These are phyloP conservation scores for Lactarius akahatsu DNA, from an alignment of 768 basidiomycete species.

Conservation along the genomic window DNA sequence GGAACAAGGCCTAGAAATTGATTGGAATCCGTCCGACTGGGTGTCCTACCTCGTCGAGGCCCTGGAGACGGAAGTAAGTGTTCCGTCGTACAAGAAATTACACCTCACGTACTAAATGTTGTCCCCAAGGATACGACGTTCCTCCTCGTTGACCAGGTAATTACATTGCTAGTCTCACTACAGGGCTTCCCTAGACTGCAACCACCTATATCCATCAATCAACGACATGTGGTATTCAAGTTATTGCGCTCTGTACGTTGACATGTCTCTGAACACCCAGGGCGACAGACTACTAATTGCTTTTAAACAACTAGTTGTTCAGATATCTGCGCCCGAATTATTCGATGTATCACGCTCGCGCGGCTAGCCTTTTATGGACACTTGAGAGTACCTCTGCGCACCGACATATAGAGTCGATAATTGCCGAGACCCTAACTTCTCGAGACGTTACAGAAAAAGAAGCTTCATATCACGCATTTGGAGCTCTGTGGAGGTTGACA, in stretches of 20 bases:
- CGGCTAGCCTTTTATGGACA: constrained; percentile 80
- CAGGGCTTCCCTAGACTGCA: constrained; percentile 24
- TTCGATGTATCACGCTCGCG: constrained; percentile 75
- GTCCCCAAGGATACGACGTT: constrained; percentile 26
- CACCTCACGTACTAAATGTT: constrained; percentile 2
- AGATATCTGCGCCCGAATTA: constrained; percentile 66
- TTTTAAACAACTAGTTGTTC: constrained; percentile 50
- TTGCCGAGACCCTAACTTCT: constrained; percentile 70
- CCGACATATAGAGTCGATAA: constrained; percentile 73
- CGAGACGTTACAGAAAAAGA: constrained; percentile 46
- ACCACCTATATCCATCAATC: constrained; percentile 43
- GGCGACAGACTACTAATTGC: constrained; percentile 10
- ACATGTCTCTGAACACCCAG: not conserved
- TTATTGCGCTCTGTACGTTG: constrained; percentile 54
- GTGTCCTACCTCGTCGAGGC: constrained; percentile 50
- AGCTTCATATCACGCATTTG: constrained; percentile 82
- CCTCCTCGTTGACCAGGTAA: constrained; percentile 27
- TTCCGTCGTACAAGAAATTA: not conserved
- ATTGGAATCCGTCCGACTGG: constrained; percentile 71
- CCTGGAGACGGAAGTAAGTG: constrained; percentile 55
- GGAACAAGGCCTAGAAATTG: constrained; percentile 38
- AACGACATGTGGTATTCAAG: constrained; percentile 53
- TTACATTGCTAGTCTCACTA: constrained; percentile 23
- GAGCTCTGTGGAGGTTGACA: constrained; percentile 86
- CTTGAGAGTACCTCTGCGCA: constrained; percentile 56